Conservation (phyloP, 805 yeast species). For the Maudiozyma serrabonitensis region DNA sequence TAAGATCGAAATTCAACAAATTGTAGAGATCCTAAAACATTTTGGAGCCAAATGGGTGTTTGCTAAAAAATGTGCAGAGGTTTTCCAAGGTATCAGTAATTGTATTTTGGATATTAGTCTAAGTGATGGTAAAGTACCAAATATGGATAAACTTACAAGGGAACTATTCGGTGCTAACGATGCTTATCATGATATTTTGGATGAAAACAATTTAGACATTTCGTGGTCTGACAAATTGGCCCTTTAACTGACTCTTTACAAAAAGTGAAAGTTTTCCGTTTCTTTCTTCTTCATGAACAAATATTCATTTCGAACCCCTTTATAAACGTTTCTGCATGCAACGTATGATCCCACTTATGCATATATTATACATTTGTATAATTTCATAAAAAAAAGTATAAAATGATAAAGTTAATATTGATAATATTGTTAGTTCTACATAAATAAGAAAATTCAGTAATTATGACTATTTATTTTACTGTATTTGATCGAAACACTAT, state of each 20-base stretch:
- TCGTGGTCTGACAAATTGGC: constrained; percentile 31
- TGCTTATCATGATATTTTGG: constrained; percentile 38
- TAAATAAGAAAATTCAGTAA: too few species aligned
- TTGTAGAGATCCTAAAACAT: constrained; percentile 37
- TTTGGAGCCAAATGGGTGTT: constrained; percentile 40
- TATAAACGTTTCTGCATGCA: too few species aligned
- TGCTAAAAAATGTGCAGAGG: constrained; percentile 36
- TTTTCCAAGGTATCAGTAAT: constrained; percentile 36
- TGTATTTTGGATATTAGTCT: constrained; percentile 37
- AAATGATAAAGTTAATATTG: not conserved
- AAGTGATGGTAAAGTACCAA: constrained; percentile 31
- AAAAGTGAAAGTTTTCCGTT: too few species aligned
- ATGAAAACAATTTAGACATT: constrained; percentile 38
- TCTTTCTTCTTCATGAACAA: too few species aligned
- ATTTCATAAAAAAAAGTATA: too few species aligned
- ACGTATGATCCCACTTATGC: too few species aligned
- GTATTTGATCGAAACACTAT: too few species aligned
- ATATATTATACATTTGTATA: too few species aligned
- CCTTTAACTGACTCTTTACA: not conserved
- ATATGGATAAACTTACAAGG: constrained; percentile 33
- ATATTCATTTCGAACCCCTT: too few species aligned
- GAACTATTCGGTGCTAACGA: constrained; percentile 37
- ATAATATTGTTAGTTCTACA: too few species aligned
- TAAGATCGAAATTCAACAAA: constrained; percentile 37
- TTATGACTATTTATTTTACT: too few species aligned